Evolutionary conservation across 331 rosid genomes (phyloP).

Genomic region (Acacia pycnantha): DNA sequence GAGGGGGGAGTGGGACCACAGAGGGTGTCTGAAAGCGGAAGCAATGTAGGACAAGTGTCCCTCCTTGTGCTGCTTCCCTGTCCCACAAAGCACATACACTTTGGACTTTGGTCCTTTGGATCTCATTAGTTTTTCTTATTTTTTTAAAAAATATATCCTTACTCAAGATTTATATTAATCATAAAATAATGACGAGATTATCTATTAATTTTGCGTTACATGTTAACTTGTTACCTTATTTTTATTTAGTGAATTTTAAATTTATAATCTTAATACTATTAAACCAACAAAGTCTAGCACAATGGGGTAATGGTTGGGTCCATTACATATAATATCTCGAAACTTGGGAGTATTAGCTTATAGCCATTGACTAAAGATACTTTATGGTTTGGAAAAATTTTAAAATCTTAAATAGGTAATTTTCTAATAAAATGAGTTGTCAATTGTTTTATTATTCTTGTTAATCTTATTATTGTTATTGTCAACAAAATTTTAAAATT

Average conservation of each 20-base stretch:
- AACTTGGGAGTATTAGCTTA: no score
- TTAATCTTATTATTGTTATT: no score
- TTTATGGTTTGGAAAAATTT: no score
- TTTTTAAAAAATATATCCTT: neutral
- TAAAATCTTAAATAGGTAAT: no score
- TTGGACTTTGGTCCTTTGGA: constrained; percentile 26
- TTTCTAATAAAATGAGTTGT: no score
- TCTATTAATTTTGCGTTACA: neutral
- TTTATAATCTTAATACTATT: no score
- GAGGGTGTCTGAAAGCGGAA: constrained; percentile 23
- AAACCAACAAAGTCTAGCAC: no score
- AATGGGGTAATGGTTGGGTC: neutral
- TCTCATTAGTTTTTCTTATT: neutral
- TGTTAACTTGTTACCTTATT: no score
- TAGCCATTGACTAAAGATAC: neutral
- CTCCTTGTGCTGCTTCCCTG: constrained; percentile 1
- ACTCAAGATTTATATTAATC: neutral
- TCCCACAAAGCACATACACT: constrained; percentile 1
- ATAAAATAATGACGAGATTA: neutral
- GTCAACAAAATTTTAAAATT: no score
- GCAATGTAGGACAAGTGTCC: constrained; percentile 31
- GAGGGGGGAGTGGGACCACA: neutral
- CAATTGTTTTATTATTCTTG: no score
- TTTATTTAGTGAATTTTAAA: neutral
- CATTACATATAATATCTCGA: no score